A percentile compares a stretch with the other conserved stretches of the same genome.
Evolutionary conservation across 345 rosid genomes (phyloP).

Genomic region (Eucalyptus cloeziana): DNA sequence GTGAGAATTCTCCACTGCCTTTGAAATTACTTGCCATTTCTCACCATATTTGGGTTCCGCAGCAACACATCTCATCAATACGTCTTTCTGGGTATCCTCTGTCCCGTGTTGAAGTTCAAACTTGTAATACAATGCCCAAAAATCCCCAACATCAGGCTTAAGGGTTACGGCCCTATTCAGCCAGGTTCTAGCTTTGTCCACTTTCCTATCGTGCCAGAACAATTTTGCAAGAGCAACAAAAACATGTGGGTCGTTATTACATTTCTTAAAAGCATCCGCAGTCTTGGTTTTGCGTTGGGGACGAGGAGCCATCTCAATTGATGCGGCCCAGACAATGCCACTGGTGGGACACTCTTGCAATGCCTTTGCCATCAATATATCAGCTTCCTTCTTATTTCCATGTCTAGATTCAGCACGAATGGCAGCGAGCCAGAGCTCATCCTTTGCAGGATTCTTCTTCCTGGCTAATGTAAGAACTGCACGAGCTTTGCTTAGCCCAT

Average conservation of each 20-base stretch:
- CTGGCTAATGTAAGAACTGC: conserved; percentile 74
- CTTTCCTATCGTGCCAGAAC: conserved; percentile 90
- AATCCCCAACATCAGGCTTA: conserved; percentile 77
- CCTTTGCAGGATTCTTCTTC: conserved; percentile 67
- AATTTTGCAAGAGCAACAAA: conserved; percentile 75
- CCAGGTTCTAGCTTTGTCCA: conserved; percentile 86
- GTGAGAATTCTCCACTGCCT: conserved; percentile 90
- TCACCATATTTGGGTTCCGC: conserved; percentile 90
- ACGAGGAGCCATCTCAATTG: conserved; percentile 78
- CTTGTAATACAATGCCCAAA: conserved; percentile 83
- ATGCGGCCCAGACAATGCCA: conserved; percentile 87
- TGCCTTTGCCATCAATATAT: conserved; percentile 83
- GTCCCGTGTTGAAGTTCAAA: conserved; percentile 82
- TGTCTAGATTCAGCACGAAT: conserved; percentile 69
- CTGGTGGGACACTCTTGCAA: conserved; percentile 87
- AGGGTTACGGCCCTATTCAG: conserved; percentile 71
- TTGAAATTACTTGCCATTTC: conserved; percentile 73
- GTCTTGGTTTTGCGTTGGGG: conserved; percentile 66
- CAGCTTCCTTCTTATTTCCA: conserved; percentile 73
- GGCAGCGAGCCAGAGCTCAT: conserved; percentile 92
- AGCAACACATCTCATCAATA: conserved; percentile 52
- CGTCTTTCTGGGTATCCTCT: conserved; percentile 76
- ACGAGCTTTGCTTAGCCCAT: conserved; percentile 71
- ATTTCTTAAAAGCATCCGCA: conserved; percentile 67
- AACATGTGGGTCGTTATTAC: conserved; percentile 80